Percentiles rank a stretch among this genome's conserved stretches.
Evolutionary conservation across 371 early-diverging fungal species (phyloP).

Genomic region (Zychaea mexicana): DNA sequence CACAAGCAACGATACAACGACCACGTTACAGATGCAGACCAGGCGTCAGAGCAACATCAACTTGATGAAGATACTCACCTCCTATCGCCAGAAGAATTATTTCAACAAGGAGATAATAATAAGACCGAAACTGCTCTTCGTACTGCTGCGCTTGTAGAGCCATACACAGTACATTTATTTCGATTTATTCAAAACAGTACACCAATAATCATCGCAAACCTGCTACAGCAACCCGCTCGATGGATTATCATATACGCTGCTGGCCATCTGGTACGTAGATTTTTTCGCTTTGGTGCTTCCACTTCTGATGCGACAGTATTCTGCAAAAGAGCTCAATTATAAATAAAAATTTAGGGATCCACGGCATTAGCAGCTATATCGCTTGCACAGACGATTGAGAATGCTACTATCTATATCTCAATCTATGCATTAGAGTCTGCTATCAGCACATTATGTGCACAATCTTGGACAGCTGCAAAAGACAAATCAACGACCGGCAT

Average conservation of each 20-base stretch:
- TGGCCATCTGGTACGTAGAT: not conserved
- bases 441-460: not conserved
- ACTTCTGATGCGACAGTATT: too few species aligned
- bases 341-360: not conserved
- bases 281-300: too few species aligned
- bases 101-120: too few species aligned
- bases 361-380: not conserved
- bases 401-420: not conserved
- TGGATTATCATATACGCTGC: not conserved
- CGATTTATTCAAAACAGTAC: not conserved
- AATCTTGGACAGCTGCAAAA: not conserved
- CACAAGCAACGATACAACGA: too few species aligned
- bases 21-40: too few species aligned
- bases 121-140: not conserved
- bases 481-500: not conserved
- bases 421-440: not conserved
- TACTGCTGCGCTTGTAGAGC: not conserved
- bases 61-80: too few species aligned
- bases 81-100: too few species aligned
- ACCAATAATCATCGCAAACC: not conserved
- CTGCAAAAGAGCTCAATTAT: too few species aligned
- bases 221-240: not conserved
- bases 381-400: not conserved
- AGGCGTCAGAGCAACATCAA: too few species aligned
- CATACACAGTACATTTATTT: not conserved